Conservation (phyloP, 352 stramenopile species). For the Aphanomyces astaci region DNA sequence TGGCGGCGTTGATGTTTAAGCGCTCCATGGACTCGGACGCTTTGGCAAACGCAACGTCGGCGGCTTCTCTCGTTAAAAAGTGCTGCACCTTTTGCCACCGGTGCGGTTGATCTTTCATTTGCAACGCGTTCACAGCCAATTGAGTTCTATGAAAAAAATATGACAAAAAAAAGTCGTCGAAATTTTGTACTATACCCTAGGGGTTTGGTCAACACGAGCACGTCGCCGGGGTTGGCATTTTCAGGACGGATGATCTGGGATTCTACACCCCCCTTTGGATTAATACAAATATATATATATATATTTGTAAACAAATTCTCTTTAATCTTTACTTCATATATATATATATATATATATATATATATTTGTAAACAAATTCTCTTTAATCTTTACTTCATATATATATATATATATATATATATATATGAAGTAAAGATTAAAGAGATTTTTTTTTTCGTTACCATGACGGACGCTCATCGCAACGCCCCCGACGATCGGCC, state of each 20-base stretch:
- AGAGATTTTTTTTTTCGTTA: too few relatives aligned
- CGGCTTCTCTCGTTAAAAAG: conserved; percentile 49
- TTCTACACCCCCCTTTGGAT: conserved; percentile 39
- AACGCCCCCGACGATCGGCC: conserved; percentile 92
- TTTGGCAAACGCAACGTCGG: conserved; percentile 85
- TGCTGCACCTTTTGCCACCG: conserved; percentile 70
- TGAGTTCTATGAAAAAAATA: too few relatives aligned
- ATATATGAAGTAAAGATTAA: too few relatives aligned
- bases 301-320: neutral
- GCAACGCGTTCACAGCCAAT: conserved; percentile 89
- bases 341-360: too few relatives aligned
- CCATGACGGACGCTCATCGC: conserved; percentile 82
- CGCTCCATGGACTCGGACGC: conserved; percentile 91
- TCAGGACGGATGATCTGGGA: conserved; percentile 85
- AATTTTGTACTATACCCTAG: conserved; percentile 40
- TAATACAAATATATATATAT: too few relatives aligned
- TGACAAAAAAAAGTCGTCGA: too few relatives aligned
- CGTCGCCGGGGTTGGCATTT: conserved; percentile 81
- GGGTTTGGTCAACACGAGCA: conserved; percentile 92
- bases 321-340: too few relatives aligned
- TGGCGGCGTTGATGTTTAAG: conserved; percentile 86
- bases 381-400: too few relatives aligned
- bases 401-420: too few relatives aligned
- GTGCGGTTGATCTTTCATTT: conserved; percentile 84
- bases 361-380: neutral